phyloP scores from a whole-genome alignment of 2,329 filamentous ascomycete species.

The Botrytis paeoniae region DNA sequence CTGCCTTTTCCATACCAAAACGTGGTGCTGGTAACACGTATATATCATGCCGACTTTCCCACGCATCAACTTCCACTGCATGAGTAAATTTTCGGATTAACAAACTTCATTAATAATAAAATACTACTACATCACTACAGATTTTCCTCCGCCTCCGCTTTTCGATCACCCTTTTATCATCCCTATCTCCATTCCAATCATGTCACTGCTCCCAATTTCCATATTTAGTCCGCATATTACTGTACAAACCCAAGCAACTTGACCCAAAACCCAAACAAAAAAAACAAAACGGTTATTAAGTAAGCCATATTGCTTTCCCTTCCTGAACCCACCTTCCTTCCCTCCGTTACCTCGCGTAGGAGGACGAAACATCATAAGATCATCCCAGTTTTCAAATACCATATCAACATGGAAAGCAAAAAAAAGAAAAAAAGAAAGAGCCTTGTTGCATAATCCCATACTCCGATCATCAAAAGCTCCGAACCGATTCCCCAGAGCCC shows the following conservation, averaged over 20 bases:
- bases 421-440: no score
- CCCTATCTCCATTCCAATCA: no score
- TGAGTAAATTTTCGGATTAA: not conserved
- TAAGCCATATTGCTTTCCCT: not conserved
- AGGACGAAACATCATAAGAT: not conserved
- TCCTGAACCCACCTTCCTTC: not conserved
- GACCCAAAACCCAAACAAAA: not conserved
- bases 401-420: not conserved
- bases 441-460: not conserved
- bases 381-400: not conserved
- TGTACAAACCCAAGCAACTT: not conserved
- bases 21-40: no score
- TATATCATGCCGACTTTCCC: no score
- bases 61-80: not conserved
- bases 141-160: not conserved
- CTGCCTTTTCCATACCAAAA: no score
- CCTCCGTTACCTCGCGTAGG: not conserved
- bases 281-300: not conserved
- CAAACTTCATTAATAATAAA: not conserved
- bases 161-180: not conserved
- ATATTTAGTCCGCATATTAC: not conserved
- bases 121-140: not conserved
- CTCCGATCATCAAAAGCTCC: not conserved
- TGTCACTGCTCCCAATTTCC: not conserved
- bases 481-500: not conserved